Conservation (phyloP, 306 rosid genomes). For the Myrica gale region DNA sequence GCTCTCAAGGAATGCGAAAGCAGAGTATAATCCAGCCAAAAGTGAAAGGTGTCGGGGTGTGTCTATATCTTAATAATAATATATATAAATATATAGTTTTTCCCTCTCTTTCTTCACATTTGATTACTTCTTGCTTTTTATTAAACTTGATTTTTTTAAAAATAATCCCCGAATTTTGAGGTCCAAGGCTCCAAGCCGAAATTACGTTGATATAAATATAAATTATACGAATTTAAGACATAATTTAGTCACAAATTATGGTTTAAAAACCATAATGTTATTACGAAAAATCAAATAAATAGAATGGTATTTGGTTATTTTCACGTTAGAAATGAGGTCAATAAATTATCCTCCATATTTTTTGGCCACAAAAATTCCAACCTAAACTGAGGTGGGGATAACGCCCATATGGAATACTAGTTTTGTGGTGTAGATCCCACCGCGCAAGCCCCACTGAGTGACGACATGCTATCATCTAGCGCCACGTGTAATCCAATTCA, state of each 20-base stretch:
- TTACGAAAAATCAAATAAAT: not conserved
- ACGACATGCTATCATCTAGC: conserved; percentile 4
- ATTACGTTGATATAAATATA: no score
- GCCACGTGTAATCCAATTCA: conserved; percentile 26
- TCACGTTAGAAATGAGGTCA: not conserved
- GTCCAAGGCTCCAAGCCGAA: no score
- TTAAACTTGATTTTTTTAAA: not conserved
- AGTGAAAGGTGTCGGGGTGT: not conserved
- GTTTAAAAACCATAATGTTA: not conserved
- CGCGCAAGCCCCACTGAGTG: not conserved
- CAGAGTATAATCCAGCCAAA: not conserved
- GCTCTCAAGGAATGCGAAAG: not conserved
- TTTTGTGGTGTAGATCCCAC: conserved; percentile 32
- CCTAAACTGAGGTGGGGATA: conserved; percentile 15
- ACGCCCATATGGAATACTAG: not conserved
- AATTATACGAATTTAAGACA: no score
- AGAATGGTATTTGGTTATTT: not conserved
- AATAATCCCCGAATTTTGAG: not conserved
- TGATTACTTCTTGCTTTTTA: no score
- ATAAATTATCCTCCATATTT: conserved; percentile 4
- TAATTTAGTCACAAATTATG: not conserved
- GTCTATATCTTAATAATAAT: no score
- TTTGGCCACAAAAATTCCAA: conserved; percentile 19
- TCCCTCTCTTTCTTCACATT: no score
- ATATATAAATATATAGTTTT: no score